phyloP scores from a whole-genome alignment of 2,329 filamentous ascomycete genomes.

The Fusarium acutatum region DNA sequence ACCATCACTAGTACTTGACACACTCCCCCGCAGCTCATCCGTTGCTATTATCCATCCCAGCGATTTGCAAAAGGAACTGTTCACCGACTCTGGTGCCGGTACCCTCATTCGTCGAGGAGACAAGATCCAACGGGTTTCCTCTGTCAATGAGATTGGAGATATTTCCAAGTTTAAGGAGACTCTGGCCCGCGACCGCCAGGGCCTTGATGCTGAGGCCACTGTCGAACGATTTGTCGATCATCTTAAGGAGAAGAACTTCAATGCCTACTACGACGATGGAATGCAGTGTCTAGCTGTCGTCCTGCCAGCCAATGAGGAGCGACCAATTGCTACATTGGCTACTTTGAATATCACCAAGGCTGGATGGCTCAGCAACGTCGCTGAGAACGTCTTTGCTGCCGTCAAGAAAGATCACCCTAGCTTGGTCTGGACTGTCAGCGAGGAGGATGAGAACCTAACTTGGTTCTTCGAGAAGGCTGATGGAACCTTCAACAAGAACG shows the following conservation, averaged over 20 bases:
- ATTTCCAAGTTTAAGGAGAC: slow-evolving; percentile 81
- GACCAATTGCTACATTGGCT: slow-evolving; percentile 80
- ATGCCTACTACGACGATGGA: slow-evolving; percentile 91
- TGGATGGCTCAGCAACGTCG: slow-evolving; percentile 93
- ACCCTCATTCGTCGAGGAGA: slow-evolving; percentile 92
- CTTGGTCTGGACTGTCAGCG: slow-evolving; percentile 95
- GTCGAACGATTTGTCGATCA: slow-evolving; percentile 88
- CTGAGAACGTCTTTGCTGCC: slow-evolving; percentile 92
- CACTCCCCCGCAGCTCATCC: slow-evolving; percentile 88
- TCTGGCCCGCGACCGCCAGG: slow-evolving; percentile 81
- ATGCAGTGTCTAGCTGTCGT: slow-evolving; percentile 95
- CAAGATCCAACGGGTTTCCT: slow-evolving; percentile 80
- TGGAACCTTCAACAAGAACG: slow-evolving; percentile 84
- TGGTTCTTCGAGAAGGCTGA: slow-evolving; percentile 99
- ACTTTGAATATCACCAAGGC: slow-evolving; percentile 94
- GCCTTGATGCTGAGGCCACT: slow-evolving; percentile 81
- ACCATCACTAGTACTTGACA: slow-evolving; percentile 71
- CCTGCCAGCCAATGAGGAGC: slow-evolving; percentile 73
- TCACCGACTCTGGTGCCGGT: slow-evolving; percentile 94
- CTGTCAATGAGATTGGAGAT: slow-evolving; percentile 78
- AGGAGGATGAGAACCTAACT: slow-evolving; percentile 93
- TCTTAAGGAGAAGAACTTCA: slow-evolving; percentile 81
- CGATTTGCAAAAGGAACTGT: slow-evolving; percentile 94
- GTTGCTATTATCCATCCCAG: slow-evolving; percentile 98
- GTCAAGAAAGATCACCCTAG: slow-evolving; percentile 94